Conservation (phyloP, 345 rosid species). For the Aquilaria sinensis region DNA sequence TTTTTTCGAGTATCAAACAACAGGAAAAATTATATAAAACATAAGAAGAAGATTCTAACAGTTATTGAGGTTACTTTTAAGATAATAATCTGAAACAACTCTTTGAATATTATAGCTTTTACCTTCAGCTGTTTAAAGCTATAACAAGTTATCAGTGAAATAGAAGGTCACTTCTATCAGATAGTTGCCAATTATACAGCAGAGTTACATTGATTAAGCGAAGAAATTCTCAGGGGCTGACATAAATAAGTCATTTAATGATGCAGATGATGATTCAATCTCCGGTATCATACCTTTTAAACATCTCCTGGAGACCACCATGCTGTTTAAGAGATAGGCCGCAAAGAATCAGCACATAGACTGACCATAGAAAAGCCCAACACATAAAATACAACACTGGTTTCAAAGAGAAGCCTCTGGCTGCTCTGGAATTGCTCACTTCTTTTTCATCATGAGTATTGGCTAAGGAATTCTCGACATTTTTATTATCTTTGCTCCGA, state of each 20-base stretch:
- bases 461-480: slow-evolving; percentile 19
- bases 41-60: too few relatives aligned
- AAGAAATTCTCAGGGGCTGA: background rate
- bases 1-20: too few relatives aligned
- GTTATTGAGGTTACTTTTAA: too few relatives aligned
- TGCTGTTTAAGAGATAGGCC: slow-evolving; percentile 50
- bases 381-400: slow-evolving; percentile 49
- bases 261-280: slow-evolving; percentile 9
- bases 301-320: slow-evolving; percentile 77
- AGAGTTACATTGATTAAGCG: background rate
- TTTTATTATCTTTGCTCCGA: slow-evolving; percentile 26
- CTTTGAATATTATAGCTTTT: too few relatives aligned
- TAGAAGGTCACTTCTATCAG: too few relatives aligned
- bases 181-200: too few relatives aligned
- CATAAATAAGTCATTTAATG: background rate
- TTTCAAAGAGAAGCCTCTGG: slow-evolving; percentile 46
- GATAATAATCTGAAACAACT: too few relatives aligned
- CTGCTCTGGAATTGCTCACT: slow-evolving; percentile 21
- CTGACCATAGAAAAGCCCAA: slow-evolving; percentile 69
- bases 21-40: too few relatives aligned
- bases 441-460: slow-evolving; percentile 16
- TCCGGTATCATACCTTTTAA: slow-evolving; percentile 49
- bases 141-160: too few relatives aligned
- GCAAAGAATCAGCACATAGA: slow-evolving; percentile 60
- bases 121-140: too few relatives aligned